Evolutionary conservation across 2,329 filamentous ascomycete genomes (phyloP).

Genomic region (Sarocladiaceae sp.): DNA sequence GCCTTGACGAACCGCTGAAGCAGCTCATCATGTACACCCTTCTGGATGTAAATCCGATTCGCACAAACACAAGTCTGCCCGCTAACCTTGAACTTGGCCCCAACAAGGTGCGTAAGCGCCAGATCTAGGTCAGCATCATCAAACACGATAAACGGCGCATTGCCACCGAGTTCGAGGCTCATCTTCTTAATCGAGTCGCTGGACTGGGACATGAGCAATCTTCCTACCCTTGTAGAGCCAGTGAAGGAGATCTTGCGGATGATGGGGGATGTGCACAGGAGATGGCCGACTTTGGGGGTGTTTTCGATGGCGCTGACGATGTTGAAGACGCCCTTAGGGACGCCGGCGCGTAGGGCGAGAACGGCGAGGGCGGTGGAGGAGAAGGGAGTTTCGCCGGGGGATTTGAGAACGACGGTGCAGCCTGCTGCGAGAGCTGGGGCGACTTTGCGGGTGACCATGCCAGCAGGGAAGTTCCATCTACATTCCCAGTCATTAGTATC

Average conservation of each 20-base stretch:
- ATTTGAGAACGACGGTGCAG: slow-evolving; percentile 89
- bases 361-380: slow-evolving; percentile 84
- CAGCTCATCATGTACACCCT: slow-evolving; percentile 68
- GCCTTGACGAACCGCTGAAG: slow-evolving; percentile 59
- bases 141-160: slow-evolving; percentile 94
- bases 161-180: slow-evolving; percentile 89
- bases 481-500: too few relatives aligned
- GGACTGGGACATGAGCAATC: slow-evolving; percentile 83
- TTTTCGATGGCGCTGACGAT: slow-evolving; percentile 76
- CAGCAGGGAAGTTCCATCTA: slow-evolving; percentile 76
- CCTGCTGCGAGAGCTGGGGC: slow-evolving; percentile 79
- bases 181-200: slow-evolving; percentile 76
- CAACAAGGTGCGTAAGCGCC: slow-evolving; percentile 76
- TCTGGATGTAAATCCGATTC: slow-evolving; percentile 72
- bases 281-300: slow-evolving; percentile 63
- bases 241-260: slow-evolving; percentile 94
- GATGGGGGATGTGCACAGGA: slow-evolving; percentile 61
- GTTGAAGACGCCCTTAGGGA: slow-evolving; percentile 88
- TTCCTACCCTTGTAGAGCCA: slow-evolving; percentile 66
- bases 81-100: slow-evolving; percentile 87
- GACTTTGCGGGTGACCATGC: slow-evolving; percentile 69
- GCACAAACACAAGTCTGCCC: slow-evolving; percentile 93
- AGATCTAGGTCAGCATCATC: slow-evolving; percentile 86
- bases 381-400: slow-evolving; percentile 86
- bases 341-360: slow-evolving; percentile 78